Percentiles rank a stretch among this genome's conserved stretches.
Conservation (phyloP, 2,329 filamentous ascomycete genomes). For the Ceratocystis smalleyi region DNA sequence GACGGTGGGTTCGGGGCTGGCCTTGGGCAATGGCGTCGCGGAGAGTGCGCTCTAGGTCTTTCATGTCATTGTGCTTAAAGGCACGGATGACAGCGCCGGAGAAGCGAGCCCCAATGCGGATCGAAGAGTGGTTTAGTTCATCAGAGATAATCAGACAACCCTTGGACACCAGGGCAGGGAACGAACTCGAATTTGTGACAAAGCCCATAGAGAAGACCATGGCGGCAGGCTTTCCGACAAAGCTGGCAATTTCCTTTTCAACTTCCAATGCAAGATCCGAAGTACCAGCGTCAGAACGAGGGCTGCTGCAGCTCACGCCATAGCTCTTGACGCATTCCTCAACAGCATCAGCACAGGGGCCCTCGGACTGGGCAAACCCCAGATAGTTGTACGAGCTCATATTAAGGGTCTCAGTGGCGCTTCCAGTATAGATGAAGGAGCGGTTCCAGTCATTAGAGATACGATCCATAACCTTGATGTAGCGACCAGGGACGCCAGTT, state of each 20-base stretch:
- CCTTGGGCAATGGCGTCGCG: conserved; percentile 91
- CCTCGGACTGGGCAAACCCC: conserved; percentile 92
- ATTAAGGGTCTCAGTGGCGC: conserved; percentile 85
- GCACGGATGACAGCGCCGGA: conserved; percentile 90
- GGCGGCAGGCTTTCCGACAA: conserved; percentile 83
- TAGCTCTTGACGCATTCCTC: conserved; percentile 76
- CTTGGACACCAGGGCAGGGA: conserved; percentile 82
- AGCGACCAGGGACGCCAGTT: conserved; percentile 85
- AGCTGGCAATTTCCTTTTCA: conserved; percentile 73
- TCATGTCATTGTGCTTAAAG: conserved; percentile 97
- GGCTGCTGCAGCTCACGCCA: conserved; percentile 67
- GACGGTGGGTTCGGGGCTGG: conserved; percentile 92
- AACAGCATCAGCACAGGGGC: conserved; percentile 84
- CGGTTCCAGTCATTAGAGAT: conserved; percentile 83
- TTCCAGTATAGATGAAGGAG: conserved; percentile 77
- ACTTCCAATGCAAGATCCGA: conserved; percentile 79
- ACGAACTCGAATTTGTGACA: conserved; percentile 83
- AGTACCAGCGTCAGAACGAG: conserved; percentile 70
- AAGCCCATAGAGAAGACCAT: conserved; percentile 99
- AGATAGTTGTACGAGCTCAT: conserved; percentile 99
- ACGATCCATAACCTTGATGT: conserved; percentile 83
- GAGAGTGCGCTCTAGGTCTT: conserved; percentile 66
- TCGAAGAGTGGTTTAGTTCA: conserved; percentile 94
- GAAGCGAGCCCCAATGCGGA: conserved; percentile 83
- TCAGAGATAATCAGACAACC: conserved; percentile 91